These are phyloP conservation scores for Schizochytrium sp. DNA, from an alignment of 108 stramenopile species.

Conservation along the genomic window DNA sequence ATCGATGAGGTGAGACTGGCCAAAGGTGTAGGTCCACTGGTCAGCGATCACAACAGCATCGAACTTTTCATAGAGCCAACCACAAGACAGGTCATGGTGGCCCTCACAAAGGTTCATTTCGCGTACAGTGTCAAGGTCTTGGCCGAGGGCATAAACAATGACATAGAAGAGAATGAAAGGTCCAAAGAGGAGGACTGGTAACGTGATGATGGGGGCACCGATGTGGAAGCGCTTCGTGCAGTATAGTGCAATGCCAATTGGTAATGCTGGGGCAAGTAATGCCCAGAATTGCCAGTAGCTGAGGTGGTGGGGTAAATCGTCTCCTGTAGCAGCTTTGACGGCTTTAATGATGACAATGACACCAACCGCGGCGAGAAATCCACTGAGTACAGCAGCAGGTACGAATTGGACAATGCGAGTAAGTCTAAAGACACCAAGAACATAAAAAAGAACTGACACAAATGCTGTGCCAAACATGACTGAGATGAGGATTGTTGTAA, in stretches of 20 bases:
- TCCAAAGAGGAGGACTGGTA: conserved; percentile 41
- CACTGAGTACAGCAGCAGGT: conserved; percentile 50
- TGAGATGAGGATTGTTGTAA: conserved; percentile 52
- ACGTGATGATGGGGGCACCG: conserved; percentile 26
- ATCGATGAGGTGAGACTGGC: conserved; percentile 13
- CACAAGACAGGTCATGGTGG: not conserved
- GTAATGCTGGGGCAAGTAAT: conserved; percentile 21
- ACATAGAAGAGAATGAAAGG: conserved; percentile 41
- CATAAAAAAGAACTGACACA: not conserved
- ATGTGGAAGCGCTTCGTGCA: conserved; percentile 56
- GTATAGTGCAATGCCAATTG: conserved; percentile 54
- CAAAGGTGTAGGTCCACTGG: conserved; percentile 54
- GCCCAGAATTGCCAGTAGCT: conserved; percentile 58
- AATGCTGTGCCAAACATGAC: conserved; percentile 52
- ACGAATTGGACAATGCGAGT: conserved; percentile 47
- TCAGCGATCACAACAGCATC: conserved; percentile 49
- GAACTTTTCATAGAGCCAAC: conserved; percentile 46
- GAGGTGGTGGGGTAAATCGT: conserved; percentile 59
- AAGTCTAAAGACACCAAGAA: conserved; percentile 38
- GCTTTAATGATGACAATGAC: conserved; percentile 59
- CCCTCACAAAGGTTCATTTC: not conserved
- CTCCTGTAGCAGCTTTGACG: conserved; percentile 7
- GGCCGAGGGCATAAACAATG: conserved; percentile 17
- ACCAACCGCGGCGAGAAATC: conserved; percentile 49
- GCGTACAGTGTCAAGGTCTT: conserved; percentile 25